Evolutionary conservation across 1,284 basidiomycete species (phyloP), one percentile per base, ranked within the genome.

Genomic region (Leccinum fallax): DNA sequence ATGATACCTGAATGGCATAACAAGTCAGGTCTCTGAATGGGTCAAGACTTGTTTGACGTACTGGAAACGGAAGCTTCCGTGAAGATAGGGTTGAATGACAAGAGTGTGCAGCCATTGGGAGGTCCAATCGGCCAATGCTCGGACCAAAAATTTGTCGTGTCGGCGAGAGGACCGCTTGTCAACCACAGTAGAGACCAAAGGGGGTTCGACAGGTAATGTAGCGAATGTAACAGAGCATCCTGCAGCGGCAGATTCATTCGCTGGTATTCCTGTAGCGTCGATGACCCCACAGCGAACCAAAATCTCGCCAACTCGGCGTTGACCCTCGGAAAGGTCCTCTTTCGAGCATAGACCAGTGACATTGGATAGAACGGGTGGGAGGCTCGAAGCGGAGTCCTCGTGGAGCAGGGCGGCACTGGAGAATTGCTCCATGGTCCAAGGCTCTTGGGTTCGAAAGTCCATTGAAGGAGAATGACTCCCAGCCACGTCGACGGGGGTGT

Each of bases 41-140:
- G 13, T 46, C 16, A 48, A 11, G 30, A 53, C 30, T 11, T 46
- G 21, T 28, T 16, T 34, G 46, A 71, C 71, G 15, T 55, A 76
- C 74, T 61, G 65, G 54, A 73, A 73, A 55, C 52, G 65, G 28
- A 69, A 63, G 13, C 48, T 55, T 57, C 65, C 67, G 16, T 24
- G 62, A 43, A 65, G 52, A 54, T 72, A 64, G 28, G 74, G 73
- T 11, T 61, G 63, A 53, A 73, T 55, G 34, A 74, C 62, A 49
- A 76, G 60, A 38, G 53, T 57, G 34, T 69, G 55, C 34, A 76
- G 57, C 74, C 74, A 76, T 51, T 66, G 63, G 2, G 71, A 73
- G 46, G 71, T 63, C 74, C 74, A 73, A 36, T 65, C 30, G n/a
- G 70, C 63, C 60, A 76, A 60, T 43, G 67, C 63, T 19, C 55